A percentile compares a stretch with the other conserved stretches of the same genome.
Evolutionary conservation across 768 basidiomycete species (phyloP).

Genomic region (Trametes meyenii): DNA sequence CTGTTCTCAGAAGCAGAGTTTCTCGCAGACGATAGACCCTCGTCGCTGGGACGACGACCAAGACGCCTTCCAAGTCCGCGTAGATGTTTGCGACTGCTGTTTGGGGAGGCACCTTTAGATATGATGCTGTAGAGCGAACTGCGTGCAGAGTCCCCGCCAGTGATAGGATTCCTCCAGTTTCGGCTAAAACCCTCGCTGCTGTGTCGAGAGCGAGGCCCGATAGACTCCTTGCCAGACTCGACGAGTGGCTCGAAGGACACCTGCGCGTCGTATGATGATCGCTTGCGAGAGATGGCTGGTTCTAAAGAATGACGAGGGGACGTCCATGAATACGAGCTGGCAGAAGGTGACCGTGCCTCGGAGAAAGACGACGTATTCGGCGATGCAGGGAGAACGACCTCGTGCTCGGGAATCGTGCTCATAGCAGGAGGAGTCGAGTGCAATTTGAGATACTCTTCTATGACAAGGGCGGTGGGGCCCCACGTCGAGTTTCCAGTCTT

Average conservation of each 20-base stretch:
- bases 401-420: constrained; percentile 51
- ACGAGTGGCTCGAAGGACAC: constrained; percentile 62
- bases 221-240: constrained; percentile 49
- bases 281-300: constrained; percentile 41
- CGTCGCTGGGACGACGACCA: constrained; percentile 46
- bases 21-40: constrained; percentile 47
- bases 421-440: constrained; percentile 40
- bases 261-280: constrained; percentile 48
- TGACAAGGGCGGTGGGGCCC: constrained; percentile 68
- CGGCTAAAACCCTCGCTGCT: constrained; percentile 42
- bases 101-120: constrained; percentile 45
- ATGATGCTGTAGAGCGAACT: constrained; percentile 42
- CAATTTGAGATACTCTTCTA: constrained; percentile 64
- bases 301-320: constrained; percentile 45
- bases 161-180: constrained; percentile 24
- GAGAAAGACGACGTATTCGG: constrained; percentile 20
- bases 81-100: constrained; percentile 46
- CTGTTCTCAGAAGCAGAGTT: constrained; percentile 49
- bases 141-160: constrained; percentile 30
- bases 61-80: constrained; percentile 42
- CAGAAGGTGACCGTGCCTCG: constrained; percentile 28
- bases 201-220: constrained; percentile 46
- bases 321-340: constrained; percentile 33
- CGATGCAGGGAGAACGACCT: constrained; percentile 18
- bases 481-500: constrained; percentile 34